Evolutionary conservation across 495 filamentous ascomycete species (phyloP).

Genomic region (Podospora anserina): DNA sequence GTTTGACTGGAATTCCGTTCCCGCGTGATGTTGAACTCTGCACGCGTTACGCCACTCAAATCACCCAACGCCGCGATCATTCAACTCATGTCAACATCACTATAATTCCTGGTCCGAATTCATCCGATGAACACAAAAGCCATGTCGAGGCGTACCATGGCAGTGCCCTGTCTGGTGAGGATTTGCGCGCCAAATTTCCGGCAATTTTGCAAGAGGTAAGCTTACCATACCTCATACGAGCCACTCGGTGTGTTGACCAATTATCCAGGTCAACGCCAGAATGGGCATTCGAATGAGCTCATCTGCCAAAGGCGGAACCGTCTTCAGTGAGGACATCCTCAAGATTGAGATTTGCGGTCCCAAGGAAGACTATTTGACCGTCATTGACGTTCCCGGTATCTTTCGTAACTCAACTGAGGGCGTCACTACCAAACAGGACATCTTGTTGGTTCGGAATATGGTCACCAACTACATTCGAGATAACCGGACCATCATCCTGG

Average conservation of each 20-base stretch:
- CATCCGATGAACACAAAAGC: conserved; percentile 19
- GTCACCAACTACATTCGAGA: conserved; percentile 47
- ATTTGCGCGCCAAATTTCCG: conserved; percentile 23
- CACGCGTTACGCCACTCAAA: conserved; percentile 57
- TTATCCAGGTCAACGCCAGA: conserved; percentile 29
- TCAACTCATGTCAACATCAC: conserved; percentile 30
- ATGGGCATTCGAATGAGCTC: conserved; percentile 36
- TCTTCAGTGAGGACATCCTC: conserved; percentile 54
- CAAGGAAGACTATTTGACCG: conserved; percentile 51
- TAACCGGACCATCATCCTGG: conserved; percentile 52
- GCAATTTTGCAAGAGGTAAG: conserved; percentile 28
- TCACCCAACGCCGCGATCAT: conserved; percentile 41
- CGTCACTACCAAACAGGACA: conserved; percentile 47
- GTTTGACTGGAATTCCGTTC: conserved; percentile 50
- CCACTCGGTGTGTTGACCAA: conserved; percentile 8
- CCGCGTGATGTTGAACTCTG: conserved; percentile 44
- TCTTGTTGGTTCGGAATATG: conserved; percentile 51
- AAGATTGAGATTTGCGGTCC: conserved; percentile 57
- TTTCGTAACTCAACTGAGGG: conserved; percentile 54
- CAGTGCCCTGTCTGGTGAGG: conserved; percentile 11
- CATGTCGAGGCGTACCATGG: conserved; percentile 20
- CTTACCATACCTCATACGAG: not conserved
- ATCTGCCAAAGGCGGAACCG: conserved; percentile 8
- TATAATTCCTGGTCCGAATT: conserved; percentile 43
- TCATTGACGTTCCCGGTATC: conserved; percentile 64